Conservation (phyloP, 306 rosid species). For the Trifolium dubium region DNA sequence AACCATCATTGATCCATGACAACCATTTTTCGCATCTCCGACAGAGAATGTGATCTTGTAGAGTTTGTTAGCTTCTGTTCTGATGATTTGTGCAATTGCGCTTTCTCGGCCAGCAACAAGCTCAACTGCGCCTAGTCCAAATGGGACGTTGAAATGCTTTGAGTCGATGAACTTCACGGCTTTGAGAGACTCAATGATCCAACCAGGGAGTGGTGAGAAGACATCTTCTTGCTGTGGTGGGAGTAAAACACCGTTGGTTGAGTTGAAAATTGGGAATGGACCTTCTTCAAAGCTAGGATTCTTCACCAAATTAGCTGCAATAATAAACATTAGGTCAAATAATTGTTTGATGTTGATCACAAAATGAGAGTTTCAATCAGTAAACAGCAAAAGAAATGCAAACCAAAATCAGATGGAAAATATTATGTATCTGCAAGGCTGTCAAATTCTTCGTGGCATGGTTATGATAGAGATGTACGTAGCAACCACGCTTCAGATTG, state of each 20-base stretch:
- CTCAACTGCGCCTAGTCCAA: conserved; percentile 72
- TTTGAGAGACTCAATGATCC: conserved; percentile 94
- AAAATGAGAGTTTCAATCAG: neutral
- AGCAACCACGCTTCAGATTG: neutral
- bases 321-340: neutral
- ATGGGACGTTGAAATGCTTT: conserved; percentile 58
- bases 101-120: conserved; percentile 95
- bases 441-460: too few relatives aligned
- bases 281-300: conserved; percentile 87
- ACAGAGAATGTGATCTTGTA: conserved; percentile 68
- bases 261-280: conserved; percentile 80
- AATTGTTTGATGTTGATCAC: conserved; percentile 5
- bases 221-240: conserved; percentile 85
- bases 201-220: conserved; percentile 93
- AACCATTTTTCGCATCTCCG: conserved; percentile 91
- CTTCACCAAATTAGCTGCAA: conserved; percentile 77
- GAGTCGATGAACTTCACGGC: conserved; percentile 83
- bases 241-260: conserved; percentile 82
- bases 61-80: conserved; percentile 65
- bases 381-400: conserved; percentile 9
- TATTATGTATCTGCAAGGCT: neutral
- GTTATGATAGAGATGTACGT: too few relatives aligned
- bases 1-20: conserved; percentile 95
- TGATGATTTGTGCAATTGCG: conserved; percentile 78
- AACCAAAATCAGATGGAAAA: conserved; percentile 3